phyloP scores from a whole-genome alignment of 1,284 basidiomycete species.

The Ganoderma lucidum region DNA sequence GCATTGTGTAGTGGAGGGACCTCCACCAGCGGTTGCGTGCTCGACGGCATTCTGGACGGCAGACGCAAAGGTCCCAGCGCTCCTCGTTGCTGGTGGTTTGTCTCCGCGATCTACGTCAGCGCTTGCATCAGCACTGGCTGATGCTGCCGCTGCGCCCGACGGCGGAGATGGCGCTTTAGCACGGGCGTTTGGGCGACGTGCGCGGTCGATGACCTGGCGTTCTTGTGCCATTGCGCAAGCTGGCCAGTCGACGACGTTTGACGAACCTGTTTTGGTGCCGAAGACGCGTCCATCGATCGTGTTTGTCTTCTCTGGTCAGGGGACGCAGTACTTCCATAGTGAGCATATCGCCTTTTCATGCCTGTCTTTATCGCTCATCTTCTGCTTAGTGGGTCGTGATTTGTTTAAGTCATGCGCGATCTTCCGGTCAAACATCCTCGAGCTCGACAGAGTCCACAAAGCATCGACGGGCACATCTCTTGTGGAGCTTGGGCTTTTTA shows the following conservation, averaged over 20 bases:
- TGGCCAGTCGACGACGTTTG: conserved; percentile 23
- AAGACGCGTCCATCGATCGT: conserved; percentile 41
- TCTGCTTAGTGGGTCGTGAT: conserved; percentile 53
- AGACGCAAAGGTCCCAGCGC: conserved; percentile 26
- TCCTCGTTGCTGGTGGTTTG: conserved; percentile 48
- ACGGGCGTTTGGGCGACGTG: conserved; percentile 37
- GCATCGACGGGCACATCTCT: conserved; percentile 43
- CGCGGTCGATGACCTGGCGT: conserved; percentile 47
- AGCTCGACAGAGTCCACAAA: conserved; percentile 44
- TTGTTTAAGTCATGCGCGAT: conserved; percentile 43
- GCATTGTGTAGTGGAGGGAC: conserved; percentile 47
- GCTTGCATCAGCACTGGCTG: too few relatives aligned
- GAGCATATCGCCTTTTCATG: conserved; percentile 30
- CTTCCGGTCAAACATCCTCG: conserved; percentile 46
- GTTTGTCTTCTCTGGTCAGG: conserved; percentile 52
- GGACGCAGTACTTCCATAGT: conserved; percentile 49
- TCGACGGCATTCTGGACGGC: conserved; percentile 10
- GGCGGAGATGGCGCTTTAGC: conserved; percentile 25
- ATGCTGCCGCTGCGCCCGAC: conserved; percentile 29
- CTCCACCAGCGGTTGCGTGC: conserved; percentile 28
- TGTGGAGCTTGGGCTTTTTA: conserved; percentile 45
- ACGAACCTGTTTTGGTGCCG: conserved; percentile 37
- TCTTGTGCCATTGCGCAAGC: conserved; percentile 31
- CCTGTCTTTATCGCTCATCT: too few relatives aligned
- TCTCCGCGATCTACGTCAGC: conserved; percentile 34